Percentiles rank a stretch among this genome's conserved stretches.
Conservation (phyloP, 2,329 filamentous ascomycete species). For the Diaporthe velutina region DNA sequence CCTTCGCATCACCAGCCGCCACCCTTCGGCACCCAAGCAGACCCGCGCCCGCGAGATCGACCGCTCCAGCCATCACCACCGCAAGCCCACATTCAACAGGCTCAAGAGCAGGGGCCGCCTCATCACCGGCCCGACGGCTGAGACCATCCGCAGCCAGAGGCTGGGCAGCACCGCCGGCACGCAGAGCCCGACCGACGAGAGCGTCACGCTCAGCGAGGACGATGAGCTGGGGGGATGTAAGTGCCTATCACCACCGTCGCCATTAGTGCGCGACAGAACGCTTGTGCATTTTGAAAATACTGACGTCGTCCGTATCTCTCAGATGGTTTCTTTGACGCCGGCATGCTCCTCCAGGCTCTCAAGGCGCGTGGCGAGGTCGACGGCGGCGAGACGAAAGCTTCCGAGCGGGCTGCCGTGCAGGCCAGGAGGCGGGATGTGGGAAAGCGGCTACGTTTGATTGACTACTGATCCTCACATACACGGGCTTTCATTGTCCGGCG, state of each 20-base stretch:
- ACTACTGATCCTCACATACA: conserved; percentile 64
- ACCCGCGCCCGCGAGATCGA: conserved; percentile 69
- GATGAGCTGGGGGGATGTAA: conserved; percentile 94
- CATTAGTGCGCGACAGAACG: neutral
- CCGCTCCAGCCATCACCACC: conserved; percentile 37
- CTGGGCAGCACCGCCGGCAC: conserved; percentile 53
- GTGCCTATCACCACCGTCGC: conserved; percentile 54
- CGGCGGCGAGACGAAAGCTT: conserved; percentile 63
- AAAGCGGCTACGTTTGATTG: conserved; percentile 78
- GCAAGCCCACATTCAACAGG: conserved; percentile 55
- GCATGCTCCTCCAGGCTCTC: conserved; percentile 91
- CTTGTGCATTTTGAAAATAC: neutral
- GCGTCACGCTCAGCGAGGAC: conserved; percentile 80
- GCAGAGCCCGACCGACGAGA: conserved; percentile 76
- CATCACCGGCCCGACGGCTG: conserved; percentile 68
- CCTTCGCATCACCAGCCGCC: conserved; percentile 74
- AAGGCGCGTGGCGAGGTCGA: conserved; percentile 76
- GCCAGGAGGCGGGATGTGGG: conserved; percentile 77
- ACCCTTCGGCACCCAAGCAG: conserved; percentile 56
- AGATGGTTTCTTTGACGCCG: conserved; percentile 98
- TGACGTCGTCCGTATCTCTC: conserved; percentile 46
- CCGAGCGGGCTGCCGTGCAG: conserved; percentile 71
- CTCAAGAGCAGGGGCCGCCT: conserved; percentile 80
- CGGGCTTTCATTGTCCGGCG: neutral
- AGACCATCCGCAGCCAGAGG: conserved; percentile 55